Percentiles rank a stretch among this genome's conserved stretches.
These are phyloP conservation scores for Tricharina praecox DNA, from an alignment of 495 filamentous ascomycete genomes.

Conservation along the genomic window DNA sequence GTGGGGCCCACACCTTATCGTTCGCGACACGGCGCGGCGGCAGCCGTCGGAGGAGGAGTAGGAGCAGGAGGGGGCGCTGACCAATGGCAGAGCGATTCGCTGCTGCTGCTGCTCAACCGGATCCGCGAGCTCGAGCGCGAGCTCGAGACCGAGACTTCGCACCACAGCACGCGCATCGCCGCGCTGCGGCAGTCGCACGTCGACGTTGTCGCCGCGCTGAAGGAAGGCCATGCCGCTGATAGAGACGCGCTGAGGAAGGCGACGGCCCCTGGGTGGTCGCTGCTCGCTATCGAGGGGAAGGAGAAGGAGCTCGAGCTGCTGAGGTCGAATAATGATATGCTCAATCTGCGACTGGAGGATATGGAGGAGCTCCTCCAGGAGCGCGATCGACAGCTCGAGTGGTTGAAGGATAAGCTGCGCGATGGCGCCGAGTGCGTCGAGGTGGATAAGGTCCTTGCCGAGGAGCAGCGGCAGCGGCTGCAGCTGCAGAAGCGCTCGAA, in stretches of 20 bases:
- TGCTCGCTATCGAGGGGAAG: conserved; percentile 16
- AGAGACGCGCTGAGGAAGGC: conserved; percentile 10
- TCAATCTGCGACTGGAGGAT: conserved; percentile 8
- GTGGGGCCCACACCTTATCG: too few relatives aligned
- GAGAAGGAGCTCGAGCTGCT: conserved; percentile 23
- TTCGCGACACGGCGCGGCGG: too few relatives aligned
- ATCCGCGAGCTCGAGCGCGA: conserved; percentile 5
- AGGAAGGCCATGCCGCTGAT: conserved; percentile 9
- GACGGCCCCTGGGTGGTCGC: conserved; percentile 4
- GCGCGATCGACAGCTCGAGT: conserved; percentile 18
- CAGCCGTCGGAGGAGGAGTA: too few relatives aligned
- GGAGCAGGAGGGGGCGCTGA: background rate
- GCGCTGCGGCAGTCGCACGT: conserved; percentile 2
- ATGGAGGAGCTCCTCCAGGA: conserved; percentile 14
- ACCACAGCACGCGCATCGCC: conserved; percentile 1
- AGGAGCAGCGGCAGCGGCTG: background rate
- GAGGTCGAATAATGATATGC: conserved; percentile 12
- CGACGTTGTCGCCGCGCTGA: conserved; percentile 4
- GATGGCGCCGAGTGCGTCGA: background rate
- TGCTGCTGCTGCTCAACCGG: conserved; percentile 1
- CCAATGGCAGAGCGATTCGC: background rate
- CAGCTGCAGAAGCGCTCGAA: conserved; percentile 8
- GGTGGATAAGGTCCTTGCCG: background rate
- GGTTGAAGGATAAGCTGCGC: conserved; percentile 1
- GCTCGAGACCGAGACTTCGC: background rate